A percentile compares a stretch with the other conserved stretches of the same genome.
Evolutionary conservation across 306 rosid species (phyloP).

Genomic region (Castanopsis chinensis): DNA sequence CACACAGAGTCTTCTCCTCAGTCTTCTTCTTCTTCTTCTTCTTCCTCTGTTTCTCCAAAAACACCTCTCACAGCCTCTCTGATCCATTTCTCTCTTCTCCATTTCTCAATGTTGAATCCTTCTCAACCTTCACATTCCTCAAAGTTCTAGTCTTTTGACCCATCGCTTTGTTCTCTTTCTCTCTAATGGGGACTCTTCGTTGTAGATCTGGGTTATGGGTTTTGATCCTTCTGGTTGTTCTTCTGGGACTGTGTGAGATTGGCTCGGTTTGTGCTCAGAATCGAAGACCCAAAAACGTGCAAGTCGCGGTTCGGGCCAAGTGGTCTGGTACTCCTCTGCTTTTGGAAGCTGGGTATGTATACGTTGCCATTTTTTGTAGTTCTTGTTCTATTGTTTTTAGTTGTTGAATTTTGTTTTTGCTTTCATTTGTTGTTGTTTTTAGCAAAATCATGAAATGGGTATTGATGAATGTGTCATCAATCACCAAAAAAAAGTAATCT

Average conservation of each 20-base stretch:
- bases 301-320: conserved; percentile 70
- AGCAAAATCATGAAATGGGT: not conserved
- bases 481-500: no score
- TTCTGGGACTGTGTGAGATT: conserved; percentile 28
- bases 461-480: no score
- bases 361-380: not conserved
- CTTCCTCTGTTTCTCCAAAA: not conserved
- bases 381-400: not conserved
- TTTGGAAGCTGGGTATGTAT: conserved; percentile 76
- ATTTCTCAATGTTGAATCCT: conserved; percentile 27
- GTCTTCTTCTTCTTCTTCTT: not conserved
- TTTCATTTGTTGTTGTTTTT: not conserved
- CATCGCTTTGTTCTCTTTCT: no score
- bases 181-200: conserved; percentile 37
- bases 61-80: conserved; percentile 11
- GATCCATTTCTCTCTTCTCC: not conserved
- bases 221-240: conserved; percentile 36
- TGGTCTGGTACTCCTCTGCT: conserved; percentile 91
- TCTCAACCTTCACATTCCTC: conserved; percentile 1
- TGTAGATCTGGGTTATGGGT: conserved; percentile 36
- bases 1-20: conserved; percentile 17
- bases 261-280: conserved; percentile 34
- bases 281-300: conserved; percentile 73
- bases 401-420: not conserved
- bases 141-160: not conserved